Base-by-base conservation (phyloP, 305 asterid species). In the Rubia peregrina region DNA sequence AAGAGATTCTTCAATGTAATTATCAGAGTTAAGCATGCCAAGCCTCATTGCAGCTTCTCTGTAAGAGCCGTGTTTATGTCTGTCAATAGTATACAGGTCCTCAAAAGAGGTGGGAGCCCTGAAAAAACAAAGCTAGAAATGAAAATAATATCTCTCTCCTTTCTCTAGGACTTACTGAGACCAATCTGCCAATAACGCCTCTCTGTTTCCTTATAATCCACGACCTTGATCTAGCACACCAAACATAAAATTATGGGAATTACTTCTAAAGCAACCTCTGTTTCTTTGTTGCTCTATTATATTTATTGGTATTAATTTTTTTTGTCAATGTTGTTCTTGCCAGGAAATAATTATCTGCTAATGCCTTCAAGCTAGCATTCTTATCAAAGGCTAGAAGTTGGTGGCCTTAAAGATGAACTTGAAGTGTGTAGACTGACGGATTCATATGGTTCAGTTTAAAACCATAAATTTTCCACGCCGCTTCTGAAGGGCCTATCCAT, bases 121-220 rank as follows among this genome's bases (percentile, higher is more conserved):
- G 1, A 73, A 57, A 40, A 65, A 21, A 2, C 6, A 30, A 0
- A 65, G 40, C 6, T 38, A 43, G 1, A 73, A 21, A 17, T 46
- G 57, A 5, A 53, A 17, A 21, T 49, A 73, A 17, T 73, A 73
- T 24, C 38, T 9, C 4, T 61, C 75, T 13, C 62, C 63, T n/a
- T 48, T 71, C 62, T 4, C 11, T 4, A 12, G 71, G 66, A 4
- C 57, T 55, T 9, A 51, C 70, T 0, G 67, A 36, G 3, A n/a
- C 43, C 2, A 60, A 6, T 6, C 67, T 56, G 5, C 71, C 71
- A 64, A 65, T 38, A 0, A 36, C 49, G 1, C 8, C 42, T 1
- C 24, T 6, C 0, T 33, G 2, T 2, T 65, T 64, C 43, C 46
- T 7, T 1, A 6, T 16, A 2, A 2, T 3, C 55, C 71, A 65